A percentile compares a stretch with the other conserved stretches of the same genome.
phyloP scores from a whole-genome alignment of 306 rosid genomes.

The Pyrus communis region DNA sequence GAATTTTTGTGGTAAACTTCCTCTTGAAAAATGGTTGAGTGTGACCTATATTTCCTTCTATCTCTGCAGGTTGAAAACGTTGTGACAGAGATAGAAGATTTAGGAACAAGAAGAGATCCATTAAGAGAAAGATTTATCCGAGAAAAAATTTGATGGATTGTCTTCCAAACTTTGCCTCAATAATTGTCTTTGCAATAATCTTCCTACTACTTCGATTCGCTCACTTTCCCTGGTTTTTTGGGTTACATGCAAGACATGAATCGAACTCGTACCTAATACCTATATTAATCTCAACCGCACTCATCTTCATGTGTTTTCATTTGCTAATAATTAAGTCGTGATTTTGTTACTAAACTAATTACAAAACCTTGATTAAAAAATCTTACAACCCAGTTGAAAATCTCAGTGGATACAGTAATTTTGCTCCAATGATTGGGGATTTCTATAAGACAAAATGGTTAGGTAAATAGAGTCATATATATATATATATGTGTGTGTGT shows the following conservation, averaged over 20 bases:
- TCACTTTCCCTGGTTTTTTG: not conserved
- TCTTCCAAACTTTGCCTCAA: not conserved
- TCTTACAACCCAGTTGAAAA: not conserved
- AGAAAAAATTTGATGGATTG: not conserved
- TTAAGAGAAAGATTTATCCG: too few relatives aligned
- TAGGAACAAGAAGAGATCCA: too few relatives aligned
- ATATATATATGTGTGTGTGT: too few relatives aligned
- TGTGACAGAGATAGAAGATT: not conserved
- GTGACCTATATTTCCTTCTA: not conserved
- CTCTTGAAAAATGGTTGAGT: not conserved
- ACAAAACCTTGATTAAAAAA: not conserved
- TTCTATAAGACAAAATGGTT: too few relatives aligned
- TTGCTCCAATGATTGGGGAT: not conserved
- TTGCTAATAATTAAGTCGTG: too few relatives aligned
- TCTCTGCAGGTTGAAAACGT: not conserved
- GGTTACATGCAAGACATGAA: not conserved
- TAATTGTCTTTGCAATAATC: not conserved
- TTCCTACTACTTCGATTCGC: not conserved
- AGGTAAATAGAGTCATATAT: too few relatives aligned
- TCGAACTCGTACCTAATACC: not conserved
- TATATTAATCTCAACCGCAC: not conserved
- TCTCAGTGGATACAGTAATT: not conserved
- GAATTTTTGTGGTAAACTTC: not conserved
- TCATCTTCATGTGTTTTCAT: not conserved
- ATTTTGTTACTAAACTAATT: too few relatives aligned